Evolutionary conservation across 1,139 yeast species (phyloP), one percentile per base, ranked within the genome.

Genomic region (Geotrichum europaeum): DNA sequence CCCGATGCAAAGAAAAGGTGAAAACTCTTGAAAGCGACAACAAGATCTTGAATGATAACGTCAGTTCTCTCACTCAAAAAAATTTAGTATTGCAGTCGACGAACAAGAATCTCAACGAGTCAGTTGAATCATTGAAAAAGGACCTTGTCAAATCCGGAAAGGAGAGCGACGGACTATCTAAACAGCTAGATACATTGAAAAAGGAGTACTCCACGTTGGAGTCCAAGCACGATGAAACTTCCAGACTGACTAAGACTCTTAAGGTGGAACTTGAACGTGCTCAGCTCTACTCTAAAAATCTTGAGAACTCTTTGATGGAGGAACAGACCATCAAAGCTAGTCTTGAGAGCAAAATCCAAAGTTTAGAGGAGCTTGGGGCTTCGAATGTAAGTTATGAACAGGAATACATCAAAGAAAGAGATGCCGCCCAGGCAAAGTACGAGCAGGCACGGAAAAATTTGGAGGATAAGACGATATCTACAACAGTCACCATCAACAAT

Each of bases 101-200:
- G 24, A 40, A 15, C 18, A 22, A 76, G 71, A 40, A 69, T 75
- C 57, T 70, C 67, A 36, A 53, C 10, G 49, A 22, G 18, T 24
- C 52, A 24, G 34, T 54, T 24, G 57, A 54, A 43, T 70, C 77
- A 0, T 70, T 88, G 58, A 81, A 80, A 57, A 78, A 77, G 36
- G 89, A 87, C 68, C 77, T 83, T 34, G 73, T 75, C 2, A 81
- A 79, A 55, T 73, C 88, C 62, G 87, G 86, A 65, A 76, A 76
- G 49, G 96, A 89, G 70, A 84, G 89, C 69, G 91, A 86, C 64
- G 75, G 82, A 55, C 72, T 87, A 53, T 81, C 85, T 25, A 75
- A 72, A 52, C 82, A 84, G 45, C 74, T 84, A 56, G 75, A 81
- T 2, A 67, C 69, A 12, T 65, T 81, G 30, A 77, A 86, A 59